Conservation (phyloP, 768 basidiomycete species). For the Russula lepida region DNA sequence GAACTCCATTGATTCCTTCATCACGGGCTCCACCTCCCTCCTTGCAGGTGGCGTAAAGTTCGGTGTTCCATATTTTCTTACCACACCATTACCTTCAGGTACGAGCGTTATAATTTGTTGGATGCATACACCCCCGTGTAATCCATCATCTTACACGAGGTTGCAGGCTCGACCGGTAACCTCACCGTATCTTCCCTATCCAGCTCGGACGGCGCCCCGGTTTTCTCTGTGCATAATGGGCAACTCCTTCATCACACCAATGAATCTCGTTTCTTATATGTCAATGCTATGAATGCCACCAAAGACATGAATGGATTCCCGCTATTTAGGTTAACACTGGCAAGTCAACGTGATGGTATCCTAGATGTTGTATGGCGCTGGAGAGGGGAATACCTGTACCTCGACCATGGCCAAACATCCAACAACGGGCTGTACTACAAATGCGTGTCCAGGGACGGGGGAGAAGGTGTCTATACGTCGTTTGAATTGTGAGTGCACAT, state of each 20-base stretch:
- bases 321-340: constrained; percentile 30
- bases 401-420: constrained; percentile 36
- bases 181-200: constrained; percentile 34
- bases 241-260: constrained; percentile 49
- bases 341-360: constrained; percentile 33
- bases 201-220: constrained; percentile 28
- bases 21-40: not conserved
- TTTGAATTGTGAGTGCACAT: constrained; percentile 2
- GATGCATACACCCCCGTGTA: too few species aligned
- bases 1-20: not conserved
- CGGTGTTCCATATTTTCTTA: not conserved
- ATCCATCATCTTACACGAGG: not conserved
- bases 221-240: constrained; percentile 47
- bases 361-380: constrained; percentile 44
- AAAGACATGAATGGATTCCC: not conserved
- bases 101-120: not conserved
- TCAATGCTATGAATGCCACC: constrained; percentile 43
- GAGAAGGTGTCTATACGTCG: not conserved
- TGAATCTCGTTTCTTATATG: constrained; percentile 45
- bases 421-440: constrained; percentile 36
- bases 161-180: constrained; percentile 40
- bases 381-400: constrained; percentile 43
- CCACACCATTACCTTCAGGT: constrained; percentile 1
- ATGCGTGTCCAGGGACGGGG: not conserved
- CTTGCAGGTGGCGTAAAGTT: constrained; percentile 1